A percentile compares a stretch with the other conserved stretches of the same genome.
These are phyloP conservation scores for Chalciporus pseudorubinellus DNA, from an alignment of 768 basidiomycete genomes.

Conservation along the genomic window DNA sequence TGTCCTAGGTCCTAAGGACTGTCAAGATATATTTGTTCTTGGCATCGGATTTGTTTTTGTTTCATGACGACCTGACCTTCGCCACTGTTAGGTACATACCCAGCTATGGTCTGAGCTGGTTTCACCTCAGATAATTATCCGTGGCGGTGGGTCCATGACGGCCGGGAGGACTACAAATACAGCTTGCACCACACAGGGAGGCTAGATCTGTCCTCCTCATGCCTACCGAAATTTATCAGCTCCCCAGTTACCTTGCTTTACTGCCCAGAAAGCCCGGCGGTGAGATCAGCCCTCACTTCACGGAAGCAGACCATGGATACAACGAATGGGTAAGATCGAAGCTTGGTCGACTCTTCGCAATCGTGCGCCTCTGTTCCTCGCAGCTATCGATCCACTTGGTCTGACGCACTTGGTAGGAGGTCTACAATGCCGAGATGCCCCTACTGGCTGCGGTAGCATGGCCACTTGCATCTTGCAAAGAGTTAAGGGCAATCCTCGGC, in stretches of 20 bases:
- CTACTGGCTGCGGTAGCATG: constrained; percentile 24
- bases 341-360: constrained; percentile 22
- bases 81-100: constrained; percentile 5
- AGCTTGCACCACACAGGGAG: background rate
- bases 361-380: constrained; percentile 11
- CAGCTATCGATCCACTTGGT: too few species aligned
- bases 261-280: constrained; percentile 29
- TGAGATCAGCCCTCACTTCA: constrained; percentile 26
- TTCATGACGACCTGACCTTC: background rate
- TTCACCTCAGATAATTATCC: constrained; percentile 15
- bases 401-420: constrained; percentile 15
- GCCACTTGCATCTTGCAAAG: constrained; percentile 21
- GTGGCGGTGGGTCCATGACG: background rate
- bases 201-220: constrained; percentile 7
- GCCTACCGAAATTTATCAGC: constrained; percentile 18
- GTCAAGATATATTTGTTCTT: background rate
- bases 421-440: constrained; percentile 27
- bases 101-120: constrained; percentile 4
- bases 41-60: constrained; percentile 1
- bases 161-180: constrained; percentile 16
- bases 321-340: constrained; percentile 23
- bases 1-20: background rate
- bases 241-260: constrained; percentile 24
- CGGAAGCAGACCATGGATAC: constrained; percentile 20
- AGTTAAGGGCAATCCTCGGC: constrained; percentile 23